These are phyloP conservation scores for Collybia sordida DNA, from an alignment of 768 basidiomycete species.

Conservation along the genomic window DNA sequence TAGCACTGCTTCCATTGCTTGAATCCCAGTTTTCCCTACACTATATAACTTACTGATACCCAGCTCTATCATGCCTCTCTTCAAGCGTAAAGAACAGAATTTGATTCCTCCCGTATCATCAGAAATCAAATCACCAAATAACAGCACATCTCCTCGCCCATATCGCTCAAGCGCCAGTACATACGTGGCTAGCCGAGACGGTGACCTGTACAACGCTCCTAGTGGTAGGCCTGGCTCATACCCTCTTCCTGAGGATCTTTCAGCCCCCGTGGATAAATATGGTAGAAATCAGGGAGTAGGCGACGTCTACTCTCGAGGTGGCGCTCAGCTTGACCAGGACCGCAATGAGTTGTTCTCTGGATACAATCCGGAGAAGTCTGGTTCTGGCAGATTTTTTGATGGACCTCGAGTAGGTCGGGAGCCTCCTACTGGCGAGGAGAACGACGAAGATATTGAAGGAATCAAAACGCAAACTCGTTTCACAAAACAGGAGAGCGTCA, in stretches of 20 bases:
- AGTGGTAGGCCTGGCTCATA: slow-evolving; percentile 15
- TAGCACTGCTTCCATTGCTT: neutral
- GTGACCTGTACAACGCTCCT: slow-evolving; percentile 48
- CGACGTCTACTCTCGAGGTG: slow-evolving; percentile 66
- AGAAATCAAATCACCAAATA: slow-evolving; percentile 20
- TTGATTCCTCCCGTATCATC: slow-evolving; percentile 66
- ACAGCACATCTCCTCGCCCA: slow-evolving; percentile 35
- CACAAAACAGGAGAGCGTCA: slow-evolving; percentile 89
- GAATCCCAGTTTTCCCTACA: neutral
- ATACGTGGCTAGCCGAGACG: slow-evolving; percentile 71
- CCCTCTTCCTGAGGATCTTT: slow-evolving; percentile 15
- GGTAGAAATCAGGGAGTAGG: slow-evolving; percentile 53
- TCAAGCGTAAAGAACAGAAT: slow-evolving; percentile 64
- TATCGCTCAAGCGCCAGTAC: slow-evolving; percentile 56
- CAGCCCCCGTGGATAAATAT: slow-evolving; percentile 41
- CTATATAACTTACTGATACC: slow-evolving; percentile 12
- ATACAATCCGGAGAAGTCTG: slow-evolving; percentile 57
- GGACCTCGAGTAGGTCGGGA: slow-evolving; percentile 47
- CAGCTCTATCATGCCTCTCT: slow-evolving; percentile 55
- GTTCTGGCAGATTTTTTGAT: slow-evolving; percentile 70
- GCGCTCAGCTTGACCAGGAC: slow-evolving; percentile 59
- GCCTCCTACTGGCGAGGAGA: slow-evolving; percentile 65
- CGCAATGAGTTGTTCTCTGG: slow-evolving; percentile 77
- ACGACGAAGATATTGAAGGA: slow-evolving; percentile 88
- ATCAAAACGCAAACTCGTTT: slow-evolving; percentile 92